Evolutionary conservation across 78 protist genomes (phyloP).

Genomic region (Speleostelium caveatum): DNA sequence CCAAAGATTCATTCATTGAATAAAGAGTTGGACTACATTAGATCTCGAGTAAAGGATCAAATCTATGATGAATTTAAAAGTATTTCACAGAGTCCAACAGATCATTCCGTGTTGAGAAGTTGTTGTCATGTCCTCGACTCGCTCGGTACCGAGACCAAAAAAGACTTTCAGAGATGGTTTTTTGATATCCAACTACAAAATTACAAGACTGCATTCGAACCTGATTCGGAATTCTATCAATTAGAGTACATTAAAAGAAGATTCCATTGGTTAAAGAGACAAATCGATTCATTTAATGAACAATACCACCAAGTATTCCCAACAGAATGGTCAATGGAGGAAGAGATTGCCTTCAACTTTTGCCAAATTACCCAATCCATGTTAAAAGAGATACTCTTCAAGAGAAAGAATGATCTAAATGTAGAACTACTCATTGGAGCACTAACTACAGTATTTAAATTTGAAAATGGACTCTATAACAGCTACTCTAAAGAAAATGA

Average conservation of each 20-base stretch:
- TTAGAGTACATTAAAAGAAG: constrained; percentile 48
- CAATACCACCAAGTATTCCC: constrained; percentile 70
- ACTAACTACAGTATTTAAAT: constrained; percentile 62
- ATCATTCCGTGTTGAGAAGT: constrained; percentile 35
- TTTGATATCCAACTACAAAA: constrained; percentile 39
- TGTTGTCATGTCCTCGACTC: constrained; percentile 73
- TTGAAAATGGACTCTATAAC: constrained; percentile 60
- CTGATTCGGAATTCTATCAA: constrained; percentile 12
- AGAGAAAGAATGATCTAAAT: constrained; percentile 6
- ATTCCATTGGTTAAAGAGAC: constrained; percentile 46
- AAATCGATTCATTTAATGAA: constrained; percentile 29
- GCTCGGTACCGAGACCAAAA: constrained; percentile 31
- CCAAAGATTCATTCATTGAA: constrained; percentile 65
- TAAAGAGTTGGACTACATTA: constrained; percentile 49
- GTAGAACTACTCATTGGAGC: constrained; percentile 44
- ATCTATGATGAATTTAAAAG: constrained; percentile 62
- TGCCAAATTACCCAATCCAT: constrained; percentile 51
- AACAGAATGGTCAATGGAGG: constrained; percentile 76
- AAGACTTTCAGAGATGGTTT: constrained; percentile 72
- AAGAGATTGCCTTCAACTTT: constrained; percentile 64
- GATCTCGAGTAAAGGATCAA: constrained; percentile 44
- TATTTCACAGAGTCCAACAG: background rate
- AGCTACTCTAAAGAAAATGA: background rate
- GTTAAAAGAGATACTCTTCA: constrained; percentile 12
- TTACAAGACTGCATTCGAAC: constrained; percentile 44